Conservation (phyloP, 805 yeast genomes). For the Deakozyma indianensis region DNA sequence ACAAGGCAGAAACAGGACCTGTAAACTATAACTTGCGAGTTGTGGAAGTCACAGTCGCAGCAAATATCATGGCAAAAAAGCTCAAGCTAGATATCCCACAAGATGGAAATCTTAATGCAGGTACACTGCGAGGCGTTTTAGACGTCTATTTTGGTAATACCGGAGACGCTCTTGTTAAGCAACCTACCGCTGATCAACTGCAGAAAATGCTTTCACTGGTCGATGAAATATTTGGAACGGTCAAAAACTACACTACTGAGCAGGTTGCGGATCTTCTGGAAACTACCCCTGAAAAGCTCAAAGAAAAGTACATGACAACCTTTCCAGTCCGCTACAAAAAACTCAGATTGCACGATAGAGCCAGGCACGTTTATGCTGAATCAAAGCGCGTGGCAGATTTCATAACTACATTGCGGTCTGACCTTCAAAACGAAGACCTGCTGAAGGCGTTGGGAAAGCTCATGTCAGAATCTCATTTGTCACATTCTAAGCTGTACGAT, state of each 20-base stretch:
- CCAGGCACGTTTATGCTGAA: slow-evolving; percentile 51
- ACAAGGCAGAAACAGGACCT: slow-evolving; percentile 59
- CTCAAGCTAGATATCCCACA: slow-evolving; percentile 28
- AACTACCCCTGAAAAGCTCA: slow-evolving; percentile 28
- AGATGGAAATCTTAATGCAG: slow-evolving; percentile 39
- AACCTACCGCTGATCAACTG: slow-evolving; percentile 28
- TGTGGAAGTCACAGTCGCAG: slow-evolving; percentile 58
- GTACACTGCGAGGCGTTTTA: slow-evolving; percentile 52
- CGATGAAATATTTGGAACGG: slow-evolving; percentile 25
- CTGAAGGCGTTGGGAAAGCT: slow-evolving; percentile 34
- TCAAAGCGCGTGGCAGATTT: slow-evolving; percentile 43
- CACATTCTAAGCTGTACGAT: slow-evolving; percentile 34
- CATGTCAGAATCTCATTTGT: slow-evolving; percentile 45
- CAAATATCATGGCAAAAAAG: slow-evolving; percentile 39
- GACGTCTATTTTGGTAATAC: slow-evolving; percentile 29
- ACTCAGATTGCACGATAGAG: slow-evolving; percentile 42
- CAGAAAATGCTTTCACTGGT: slow-evolving; percentile 28
- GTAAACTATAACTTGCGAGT: slow-evolving; percentile 55
- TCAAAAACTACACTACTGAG: slow-evolving; percentile 35
- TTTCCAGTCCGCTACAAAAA: slow-evolving; percentile 43
- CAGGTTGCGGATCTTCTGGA: slow-evolving; percentile 33
- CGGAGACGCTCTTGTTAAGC: slow-evolving; percentile 29
- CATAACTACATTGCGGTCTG: slow-evolving; percentile 25
- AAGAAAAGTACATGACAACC: slow-evolving; percentile 30
- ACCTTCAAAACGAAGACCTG: slow-evolving; percentile 21